Conservation (phyloP, 805 yeast genomes). For the Yarrowia divulgata region DNA sequence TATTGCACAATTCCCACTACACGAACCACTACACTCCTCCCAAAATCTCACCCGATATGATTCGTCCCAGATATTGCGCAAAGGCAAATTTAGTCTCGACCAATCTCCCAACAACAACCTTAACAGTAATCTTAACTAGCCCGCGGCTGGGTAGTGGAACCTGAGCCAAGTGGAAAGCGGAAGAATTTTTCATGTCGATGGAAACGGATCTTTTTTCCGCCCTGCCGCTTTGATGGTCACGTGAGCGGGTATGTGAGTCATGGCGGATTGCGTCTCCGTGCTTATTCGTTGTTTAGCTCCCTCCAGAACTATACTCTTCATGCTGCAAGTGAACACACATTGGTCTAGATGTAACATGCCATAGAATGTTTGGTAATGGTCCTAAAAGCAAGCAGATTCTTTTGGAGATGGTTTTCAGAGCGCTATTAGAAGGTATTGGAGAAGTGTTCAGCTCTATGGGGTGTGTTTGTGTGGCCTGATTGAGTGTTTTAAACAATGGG, state of each 20-base stretch:
- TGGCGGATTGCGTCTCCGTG: background rate
- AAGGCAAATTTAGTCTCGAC: conserved; percentile 13
- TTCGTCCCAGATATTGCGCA: conserved; percentile 31
- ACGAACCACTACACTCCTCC: too few species aligned
- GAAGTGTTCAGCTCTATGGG: background rate
- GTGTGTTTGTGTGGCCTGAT: too few species aligned
- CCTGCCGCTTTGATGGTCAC: background rate
- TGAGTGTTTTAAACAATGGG: too few species aligned
- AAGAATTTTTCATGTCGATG: background rate
- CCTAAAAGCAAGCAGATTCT: too few species aligned
- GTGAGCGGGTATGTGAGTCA: background rate
- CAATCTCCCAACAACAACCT: conserved; percentile 25
- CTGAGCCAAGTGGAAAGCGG: background rate
- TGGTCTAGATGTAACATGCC: too few species aligned
- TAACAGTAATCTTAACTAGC: conserved; percentile 8
- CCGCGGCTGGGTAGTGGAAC: background rate
- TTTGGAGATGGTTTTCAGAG: too few species aligned
- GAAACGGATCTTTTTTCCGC: background rate
- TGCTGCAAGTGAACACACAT: too few species aligned
- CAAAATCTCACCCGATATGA: background rate
- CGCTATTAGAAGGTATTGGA: background rate
- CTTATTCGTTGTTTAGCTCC: background rate
- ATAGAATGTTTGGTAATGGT: too few species aligned
- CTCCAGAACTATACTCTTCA: background rate
- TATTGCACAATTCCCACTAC: background rate